Percentiles rank a stretch among this genome's conserved stretches.
These are phyloP conservation scores for Pichia inconspicua DNA, from an alignment of 1,139 yeast genomes.

Conservation along the genomic window DNA sequence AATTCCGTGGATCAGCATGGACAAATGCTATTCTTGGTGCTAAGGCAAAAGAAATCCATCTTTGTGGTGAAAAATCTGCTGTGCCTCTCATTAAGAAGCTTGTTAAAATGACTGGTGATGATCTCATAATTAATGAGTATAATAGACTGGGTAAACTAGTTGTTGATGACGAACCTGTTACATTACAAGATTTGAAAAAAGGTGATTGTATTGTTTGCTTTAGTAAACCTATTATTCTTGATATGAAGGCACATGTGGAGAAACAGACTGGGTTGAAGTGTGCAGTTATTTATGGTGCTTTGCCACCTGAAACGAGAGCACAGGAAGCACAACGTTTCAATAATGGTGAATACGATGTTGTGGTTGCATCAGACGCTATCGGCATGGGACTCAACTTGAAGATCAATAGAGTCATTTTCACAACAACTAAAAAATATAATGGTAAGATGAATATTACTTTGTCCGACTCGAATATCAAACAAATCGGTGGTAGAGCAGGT, in stretches of 20 bases:
- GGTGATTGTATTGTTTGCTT: slow-evolving; percentile 94
- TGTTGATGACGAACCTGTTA: slow-evolving; percentile 39
- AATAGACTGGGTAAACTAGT: slow-evolving; percentile 66
- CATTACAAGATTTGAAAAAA: slow-evolving; percentile 34
- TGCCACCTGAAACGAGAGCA: slow-evolving; percentile 92
- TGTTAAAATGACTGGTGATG: slow-evolving; percentile 70
- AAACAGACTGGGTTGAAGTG: slow-evolving; percentile 54
- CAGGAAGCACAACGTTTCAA: slow-evolving; percentile 78
- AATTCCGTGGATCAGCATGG: slow-evolving; percentile 88
- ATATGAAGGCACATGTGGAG: slow-evolving; percentile 60
- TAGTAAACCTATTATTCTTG: slow-evolving; percentile 63
- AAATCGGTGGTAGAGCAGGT: slow-evolving; percentile 97
- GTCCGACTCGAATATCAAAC: slow-evolving; percentile 65
- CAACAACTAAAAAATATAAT: slow-evolving; percentile 59
- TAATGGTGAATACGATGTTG: slow-evolving; percentile 61
- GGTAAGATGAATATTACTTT: slow-evolving; percentile 47
- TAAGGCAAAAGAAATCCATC: slow-evolving; percentile 74
- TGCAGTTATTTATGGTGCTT: slow-evolving; percentile 89
- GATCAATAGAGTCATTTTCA: slow-evolving; percentile 72
- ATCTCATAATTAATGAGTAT: slow-evolving; percentile 57
- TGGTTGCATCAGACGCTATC: slow-evolving; percentile 93
- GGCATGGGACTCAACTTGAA: slow-evolving; percentile 95
- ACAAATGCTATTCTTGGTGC: slow-evolving; percentile 86
- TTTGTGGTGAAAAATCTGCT: slow-evolving; percentile 89
- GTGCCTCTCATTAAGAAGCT: slow-evolving; percentile 56